Evolutionary conservation across 192 early-diverging fungal species (phyloP), one percentile per base, ranked within the genome.

Genomic region (Rhizoclosmatium sp.): DNA sequence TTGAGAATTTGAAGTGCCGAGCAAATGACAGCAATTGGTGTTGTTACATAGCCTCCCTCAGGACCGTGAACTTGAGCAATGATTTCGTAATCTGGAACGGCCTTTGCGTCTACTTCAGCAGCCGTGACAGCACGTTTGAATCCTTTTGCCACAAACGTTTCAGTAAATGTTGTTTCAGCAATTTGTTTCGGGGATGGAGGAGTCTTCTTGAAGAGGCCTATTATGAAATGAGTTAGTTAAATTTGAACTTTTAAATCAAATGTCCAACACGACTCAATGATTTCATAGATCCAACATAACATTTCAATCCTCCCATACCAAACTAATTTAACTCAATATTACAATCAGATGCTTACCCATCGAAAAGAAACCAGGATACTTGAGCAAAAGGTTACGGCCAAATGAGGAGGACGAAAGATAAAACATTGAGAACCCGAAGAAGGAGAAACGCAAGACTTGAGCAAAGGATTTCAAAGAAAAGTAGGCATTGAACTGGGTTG

Each of bases 11-110:
- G 78, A 56, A 83, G 83, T 7, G 91, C 91, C 76, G 85, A 84
- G 67, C 87, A 84, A 58, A 92, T 80, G 3, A 86, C 83, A 51
- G 87, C 82, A 56, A 86, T 86, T 49, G 91, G 89, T 4, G 92
- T 93, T 39, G 91, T 83, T 2, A 89, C 87, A 78, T 93, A 92
- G 4, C 89, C 92, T 59, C 85, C 80, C 82, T 93, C 76, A 16
- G 92, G 92, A 4, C 91, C 92, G 67, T 69, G 75, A 10, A 92
- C 87, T 3, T 82, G 84, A 0, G 87, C 85, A 3, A 85, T 80
- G 47, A 92, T 89, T 21, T 84, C 78, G 21, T 54, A 65, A 12
- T 85, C 71, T 4, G 56, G 49, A 9, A 60, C 42, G 16, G 69
- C 78, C 12, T 65, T 44, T n/a, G 23, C 19, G 2, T 12, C 44